Conservation (phyloP, 2,329 filamentous ascomycete genomes). For the Beauveria bassiana region DNA sequence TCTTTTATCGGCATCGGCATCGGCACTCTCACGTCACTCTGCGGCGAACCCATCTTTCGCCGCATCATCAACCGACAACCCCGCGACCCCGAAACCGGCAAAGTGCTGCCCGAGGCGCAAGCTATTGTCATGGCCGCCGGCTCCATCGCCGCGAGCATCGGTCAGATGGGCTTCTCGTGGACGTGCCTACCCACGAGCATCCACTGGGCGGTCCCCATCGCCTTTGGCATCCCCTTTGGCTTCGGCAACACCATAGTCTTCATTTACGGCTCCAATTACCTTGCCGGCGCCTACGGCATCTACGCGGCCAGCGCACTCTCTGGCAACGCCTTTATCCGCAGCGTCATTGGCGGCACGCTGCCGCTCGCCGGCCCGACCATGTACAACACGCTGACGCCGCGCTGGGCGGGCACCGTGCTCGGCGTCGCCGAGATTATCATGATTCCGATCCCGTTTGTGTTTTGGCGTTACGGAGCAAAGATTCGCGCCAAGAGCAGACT, state of each 20-base stretch:
- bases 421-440: slow-evolving; percentile 60
- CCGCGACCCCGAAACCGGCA: slow-evolving; percentile 62
- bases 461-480: slow-evolving; percentile 50
- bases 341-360: slow-evolving; percentile 60
- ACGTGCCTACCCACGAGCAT: slow-evolving; percentile 65
- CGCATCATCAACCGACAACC: slow-evolving; percentile 66
- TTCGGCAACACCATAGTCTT: slow-evolving; percentile 65
- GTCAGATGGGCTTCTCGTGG: slow-evolving; percentile 79
- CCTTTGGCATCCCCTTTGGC: slow-evolving; percentile 68
- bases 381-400: slow-evolving; percentile 57
- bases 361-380: slow-evolving; percentile 63
- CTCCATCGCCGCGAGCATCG: slow-evolving; percentile 61
- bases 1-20: slow-evolving; percentile 62
- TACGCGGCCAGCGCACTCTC: slow-evolving; percentile 70
- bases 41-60: slow-evolving; percentile 60
- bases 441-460: slow-evolving; percentile 67
- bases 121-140: slow-evolving; percentile 69
- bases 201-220: slow-evolving; percentile 66
- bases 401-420: slow-evolving; percentile 67
- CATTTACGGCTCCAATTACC: slow-evolving; percentile 69
- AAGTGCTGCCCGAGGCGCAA: slow-evolving; percentile 65
- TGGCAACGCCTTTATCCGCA: slow-evolving; percentile 63
- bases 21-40: slow-evolving; percentile 50
- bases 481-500: slow-evolving; percentile 40
- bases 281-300: slow-evolving; percentile 66